Conservation (phyloP, 2,329 filamentous ascomycete genomes). For the Berkeleyomyces basicola region DNA sequence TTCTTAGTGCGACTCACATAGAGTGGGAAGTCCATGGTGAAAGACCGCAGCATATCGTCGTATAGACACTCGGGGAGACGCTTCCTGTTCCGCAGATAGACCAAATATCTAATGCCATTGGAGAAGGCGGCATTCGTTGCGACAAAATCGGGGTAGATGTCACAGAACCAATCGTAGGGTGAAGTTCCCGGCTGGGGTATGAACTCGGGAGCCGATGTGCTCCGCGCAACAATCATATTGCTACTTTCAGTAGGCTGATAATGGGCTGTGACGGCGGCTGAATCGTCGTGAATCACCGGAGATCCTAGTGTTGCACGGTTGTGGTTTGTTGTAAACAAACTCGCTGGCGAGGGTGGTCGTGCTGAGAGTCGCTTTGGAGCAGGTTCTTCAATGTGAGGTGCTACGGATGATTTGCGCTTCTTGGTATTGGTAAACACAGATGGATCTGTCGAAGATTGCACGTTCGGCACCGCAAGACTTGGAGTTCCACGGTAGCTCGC, state of each 20-base stretch:
- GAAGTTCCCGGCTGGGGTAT: neutral
- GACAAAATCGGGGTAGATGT: constrained; percentile 27
- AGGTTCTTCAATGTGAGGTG: neutral
- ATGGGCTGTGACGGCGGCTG: neutral
- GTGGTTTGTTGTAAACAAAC: neutral
- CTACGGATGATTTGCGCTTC: neutral
- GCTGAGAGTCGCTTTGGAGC: neutral
- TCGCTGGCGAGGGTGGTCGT: neutral
- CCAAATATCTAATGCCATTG: constrained; percentile 28
- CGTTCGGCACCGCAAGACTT: neutral
- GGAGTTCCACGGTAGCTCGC: neutral
- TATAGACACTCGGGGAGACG: constrained; percentile 28
- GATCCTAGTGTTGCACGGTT: neutral
- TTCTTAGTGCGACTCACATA: constrained; percentile 23
- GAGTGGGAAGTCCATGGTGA: constrained; percentile 25
- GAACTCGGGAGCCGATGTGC: neutral
- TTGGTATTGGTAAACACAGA: neutral
- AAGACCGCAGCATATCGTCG: constrained; percentile 36
- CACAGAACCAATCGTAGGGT: constrained; percentile 25
- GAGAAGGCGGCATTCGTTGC: constrained; percentile 28
- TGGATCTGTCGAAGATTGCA: neutral
- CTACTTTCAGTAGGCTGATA: neutral
- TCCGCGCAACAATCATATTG: neutral
- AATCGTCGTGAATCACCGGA: neutral
- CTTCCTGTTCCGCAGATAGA: constrained; percentile 22